A percentile compares a stretch with the other conserved stretches of the same genome.
phyloP scores from a whole-genome alignment of 176 grass and related monocot species.

The Secale cereale region DNA sequence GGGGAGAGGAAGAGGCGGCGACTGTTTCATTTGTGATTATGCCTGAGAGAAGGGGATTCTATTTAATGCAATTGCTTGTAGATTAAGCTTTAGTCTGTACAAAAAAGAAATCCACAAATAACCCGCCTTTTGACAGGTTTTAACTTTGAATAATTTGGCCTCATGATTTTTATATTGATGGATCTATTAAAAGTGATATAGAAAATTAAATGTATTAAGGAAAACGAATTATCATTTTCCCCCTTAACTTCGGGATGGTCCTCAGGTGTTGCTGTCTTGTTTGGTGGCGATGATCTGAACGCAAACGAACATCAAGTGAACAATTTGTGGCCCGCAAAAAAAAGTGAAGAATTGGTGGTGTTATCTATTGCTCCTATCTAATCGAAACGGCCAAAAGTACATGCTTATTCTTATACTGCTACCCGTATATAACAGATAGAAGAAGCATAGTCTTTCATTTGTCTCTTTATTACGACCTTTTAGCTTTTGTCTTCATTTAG shows the following conservation, averaged over 20 bases:
- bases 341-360: not conserved
- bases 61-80: no score
- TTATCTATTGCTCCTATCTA: slow-evolving; percentile 29
- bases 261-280: slow-evolving; percentile 5
- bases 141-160: no score
- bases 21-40: no score
- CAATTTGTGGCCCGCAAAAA: not conserved
- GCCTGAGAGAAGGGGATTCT: no score
- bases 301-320: slow-evolving; percentile 4
- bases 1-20: no score
- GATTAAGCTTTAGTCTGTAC: no score
- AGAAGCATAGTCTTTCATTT: slow-evolving; percentile 14
- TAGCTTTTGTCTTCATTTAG: not conserved
- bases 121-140: no score
- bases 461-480: not conserved
- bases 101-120: no score
- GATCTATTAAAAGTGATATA: no score
- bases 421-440: slow-evolving; percentile 4
- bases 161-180: no score
- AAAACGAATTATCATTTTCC: no score
- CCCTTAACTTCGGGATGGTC: not conserved
- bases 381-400: not conserved
- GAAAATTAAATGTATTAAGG: not conserved
- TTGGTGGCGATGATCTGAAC: not conserved
- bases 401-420: slow-evolving; percentile 25